Conservation (phyloP, 163 green algal genomes). For the Botryococcus braunii region DNA sequence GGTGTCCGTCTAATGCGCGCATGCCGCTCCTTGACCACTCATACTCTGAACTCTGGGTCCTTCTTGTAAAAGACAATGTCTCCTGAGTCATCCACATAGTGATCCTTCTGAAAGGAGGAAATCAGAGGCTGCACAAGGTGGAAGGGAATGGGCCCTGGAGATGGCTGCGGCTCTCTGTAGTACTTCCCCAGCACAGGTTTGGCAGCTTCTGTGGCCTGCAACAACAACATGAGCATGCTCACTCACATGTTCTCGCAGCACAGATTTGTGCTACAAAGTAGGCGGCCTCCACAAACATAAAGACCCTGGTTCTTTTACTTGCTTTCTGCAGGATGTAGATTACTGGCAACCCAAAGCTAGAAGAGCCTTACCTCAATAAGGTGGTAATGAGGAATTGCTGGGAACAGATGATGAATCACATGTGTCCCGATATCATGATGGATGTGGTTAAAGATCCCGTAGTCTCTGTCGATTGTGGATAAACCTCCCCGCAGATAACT, state of each 20-base stretch:
- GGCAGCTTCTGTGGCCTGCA: constrained; percentile 77
- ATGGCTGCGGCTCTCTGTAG: constrained; percentile 76
- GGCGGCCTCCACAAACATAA: too few species aligned
- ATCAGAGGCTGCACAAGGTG: constrained; percentile 76
- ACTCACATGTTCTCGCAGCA: neutral
- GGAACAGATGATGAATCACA: constrained; percentile 93
- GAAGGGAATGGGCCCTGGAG: constrained; percentile 55
- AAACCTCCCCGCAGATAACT: constrained; percentile 88
- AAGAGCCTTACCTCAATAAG: constrained; percentile 52
- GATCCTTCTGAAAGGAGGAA: constrained; percentile 72
- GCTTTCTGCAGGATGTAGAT: too few species aligned
- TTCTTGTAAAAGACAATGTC: constrained; percentile 82
- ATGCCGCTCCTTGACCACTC: neutral
- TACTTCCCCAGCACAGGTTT: constrained; percentile 90
- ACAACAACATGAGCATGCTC: neutral
- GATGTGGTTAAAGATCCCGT: constrained; percentile 97
- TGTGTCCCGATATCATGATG: constrained; percentile 96
- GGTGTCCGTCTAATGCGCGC: too few species aligned
- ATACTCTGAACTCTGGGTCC: constrained; percentile 18
- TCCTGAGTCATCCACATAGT: constrained; percentile 70
- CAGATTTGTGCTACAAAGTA: neutral
- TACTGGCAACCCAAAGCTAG: too few species aligned
- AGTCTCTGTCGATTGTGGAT: constrained; percentile 90
- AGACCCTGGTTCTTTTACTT: too few species aligned
- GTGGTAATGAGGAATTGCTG: constrained; percentile 94